Base-by-base conservation (phyloP, 2,329 filamentous ascomycete genomes). In the Diplocarpon rosae region DNA sequence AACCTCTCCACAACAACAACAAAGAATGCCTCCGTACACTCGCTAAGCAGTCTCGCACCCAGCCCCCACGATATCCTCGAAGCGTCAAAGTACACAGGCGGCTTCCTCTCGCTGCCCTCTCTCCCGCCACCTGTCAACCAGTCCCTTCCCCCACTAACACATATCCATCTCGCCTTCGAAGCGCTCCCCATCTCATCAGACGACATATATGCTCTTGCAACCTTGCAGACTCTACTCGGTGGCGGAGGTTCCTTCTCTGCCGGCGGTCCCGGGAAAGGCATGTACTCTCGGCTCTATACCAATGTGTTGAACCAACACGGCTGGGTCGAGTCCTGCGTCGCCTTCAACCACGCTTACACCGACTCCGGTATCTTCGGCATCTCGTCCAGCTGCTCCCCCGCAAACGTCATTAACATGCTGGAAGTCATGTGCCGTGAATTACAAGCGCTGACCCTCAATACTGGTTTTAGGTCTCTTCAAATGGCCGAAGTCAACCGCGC, bases 211-310 rank as follows among this genome's bases (percentile, higher is more conserved):
- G 89, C 92, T 14, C 80, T 96, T 36, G 92, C 92, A 6, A 95
- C 90, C 0, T 73, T 98, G 1, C 93, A 96, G 66, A 96, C 88
- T 1, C 82, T 98, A 9, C 85, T 98, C 29, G 92, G 92, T 46
- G 92, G 92, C 38, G 92, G 92, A 39, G 92, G 92, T 17, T 95
- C 89, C 45, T 98, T 98, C 70, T 94, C 86, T 13, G 92, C 92
- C 43, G 92, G 92, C 57, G 92, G 92, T 0, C 92, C 92, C 4
- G 92, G 92, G 42, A 98, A 98, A 70, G 92, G 92, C 63, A 98
- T 98, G 92, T 96, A 96, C 72, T 94, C 86, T 31, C 83, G 92
- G 11, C 77, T 98, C 8, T 98, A 95, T 72, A 96, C 89, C 52
- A 95, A 95, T 63, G 90, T 96, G 0, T 76, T 98, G 41, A 98